Evolutionary conservation across 371 early-diverging fungal species (phyloP).

Genomic region (Dichotomocladium elegans): DNA sequence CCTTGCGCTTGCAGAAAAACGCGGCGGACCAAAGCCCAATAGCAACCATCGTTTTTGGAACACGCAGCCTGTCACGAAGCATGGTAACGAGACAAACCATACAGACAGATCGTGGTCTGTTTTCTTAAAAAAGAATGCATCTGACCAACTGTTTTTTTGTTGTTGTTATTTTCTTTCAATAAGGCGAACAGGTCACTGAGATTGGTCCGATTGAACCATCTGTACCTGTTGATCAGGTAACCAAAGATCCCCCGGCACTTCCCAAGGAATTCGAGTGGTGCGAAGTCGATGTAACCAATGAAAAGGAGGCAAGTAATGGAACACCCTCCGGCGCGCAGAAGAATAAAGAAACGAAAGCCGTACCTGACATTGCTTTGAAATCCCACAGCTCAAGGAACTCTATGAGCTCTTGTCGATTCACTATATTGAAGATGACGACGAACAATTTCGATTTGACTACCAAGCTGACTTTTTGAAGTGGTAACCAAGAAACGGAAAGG

Average conservation of each 20-base stretch:
- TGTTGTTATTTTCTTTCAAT: not conserved
- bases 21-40: slow-evolving; percentile 37
- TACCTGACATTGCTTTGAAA: not conserved
- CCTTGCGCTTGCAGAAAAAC: slow-evolving; percentile 31
- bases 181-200: slow-evolving; percentile 61
- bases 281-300: slow-evolving; percentile 74
- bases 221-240: slow-evolving; percentile 73
- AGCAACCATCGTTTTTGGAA: slow-evolving; percentile 90
- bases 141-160: no score
- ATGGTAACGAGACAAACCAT: slow-evolving; percentile 40
- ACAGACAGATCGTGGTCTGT: not conserved
- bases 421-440: slow-evolving; percentile 96
- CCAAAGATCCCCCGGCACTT: slow-evolving; percentile 78
- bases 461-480: slow-evolving; percentile 87
- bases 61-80: slow-evolving; percentile 91
- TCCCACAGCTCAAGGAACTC: slow-evolving; percentile 69
- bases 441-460: slow-evolving; percentile 95
- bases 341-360: no score
- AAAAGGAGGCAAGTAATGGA: slow-evolving; percentile 63
- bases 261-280: slow-evolving; percentile 91
- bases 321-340: not conserved
- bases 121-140: not conserved
- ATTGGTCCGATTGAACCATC: slow-evolving; percentile 85
- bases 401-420: slow-evolving; percentile 84
- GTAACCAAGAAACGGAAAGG: slow-evolving; percentile 33